phyloP scores from a whole-genome alignment of 805 yeast genomes.

The Lipomyces starkeyi region DNA sequence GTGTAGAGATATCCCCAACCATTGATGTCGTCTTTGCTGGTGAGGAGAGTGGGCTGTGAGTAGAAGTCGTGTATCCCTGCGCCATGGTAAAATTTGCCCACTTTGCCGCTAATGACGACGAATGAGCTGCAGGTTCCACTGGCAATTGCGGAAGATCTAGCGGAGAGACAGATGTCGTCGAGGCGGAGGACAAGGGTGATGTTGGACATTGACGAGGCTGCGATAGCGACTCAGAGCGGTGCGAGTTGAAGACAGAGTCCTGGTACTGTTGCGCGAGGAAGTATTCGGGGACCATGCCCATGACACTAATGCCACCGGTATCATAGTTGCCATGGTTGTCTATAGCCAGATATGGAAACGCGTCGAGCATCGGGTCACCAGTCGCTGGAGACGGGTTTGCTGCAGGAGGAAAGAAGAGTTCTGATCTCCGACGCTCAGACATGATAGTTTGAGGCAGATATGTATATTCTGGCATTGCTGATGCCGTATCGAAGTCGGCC shows the following conservation, averaged over 20 bases:
- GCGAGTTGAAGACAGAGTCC: background rate
- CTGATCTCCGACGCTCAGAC: slow-evolving; percentile 21
- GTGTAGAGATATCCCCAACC: background rate
- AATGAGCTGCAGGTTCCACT: background rate
- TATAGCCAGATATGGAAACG: slow-evolving; percentile 6
- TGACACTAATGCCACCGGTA: background rate
- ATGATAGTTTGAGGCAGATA: slow-evolving; percentile 11
- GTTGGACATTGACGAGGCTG: background rate
- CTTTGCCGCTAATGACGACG: slow-evolving; percentile 8
- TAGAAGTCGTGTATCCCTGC: background rate
- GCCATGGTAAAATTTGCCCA: slow-evolving; percentile 17
- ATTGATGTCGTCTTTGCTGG: background rate
- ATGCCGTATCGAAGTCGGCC: slow-evolving; percentile 1
- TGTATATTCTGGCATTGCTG: slow-evolving; percentile 13
- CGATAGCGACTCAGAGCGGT: background rate
- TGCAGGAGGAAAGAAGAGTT: background rate
- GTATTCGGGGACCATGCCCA: slow-evolving; percentile 25
- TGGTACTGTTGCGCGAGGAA: background rate
- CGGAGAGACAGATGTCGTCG: background rate
- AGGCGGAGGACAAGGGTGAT: background rate
- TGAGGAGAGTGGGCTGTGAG: background rate
- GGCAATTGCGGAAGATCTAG: background rate
- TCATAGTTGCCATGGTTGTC: slow-evolving; percentile 3
- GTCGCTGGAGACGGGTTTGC: background rate
- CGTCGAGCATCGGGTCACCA: slow-evolving; percentile 6